These are phyloP conservation scores for Verticillium longisporum DNA, from an alignment of 2,329 filamentous ascomycete species.

Conservation along the genomic window DNA sequence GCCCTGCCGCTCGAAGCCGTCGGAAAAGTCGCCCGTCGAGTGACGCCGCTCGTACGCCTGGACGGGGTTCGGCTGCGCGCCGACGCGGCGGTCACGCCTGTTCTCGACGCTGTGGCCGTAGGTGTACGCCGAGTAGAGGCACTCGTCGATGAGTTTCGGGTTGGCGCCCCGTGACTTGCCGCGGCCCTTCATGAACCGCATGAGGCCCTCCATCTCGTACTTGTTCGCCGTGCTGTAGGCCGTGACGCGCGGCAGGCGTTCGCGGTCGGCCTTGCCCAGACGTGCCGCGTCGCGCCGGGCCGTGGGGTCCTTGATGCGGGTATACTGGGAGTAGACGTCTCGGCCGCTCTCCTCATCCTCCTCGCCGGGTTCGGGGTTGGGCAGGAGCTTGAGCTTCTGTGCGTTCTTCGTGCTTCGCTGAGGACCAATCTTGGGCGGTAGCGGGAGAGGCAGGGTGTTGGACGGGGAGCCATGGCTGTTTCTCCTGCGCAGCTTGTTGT, in stretches of 20 bases:
- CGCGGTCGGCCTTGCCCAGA: constrained; percentile 86
- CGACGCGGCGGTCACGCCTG: constrained; percentile 19
- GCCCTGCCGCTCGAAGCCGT: constrained; percentile 50
- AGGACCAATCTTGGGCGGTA: constrained; percentile 69
- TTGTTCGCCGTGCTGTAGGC: constrained; percentile 93
- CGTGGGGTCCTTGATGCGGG: constrained; percentile 92
- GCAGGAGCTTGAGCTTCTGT: constrained; percentile 95
- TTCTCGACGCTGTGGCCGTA: constrained; percentile 51
- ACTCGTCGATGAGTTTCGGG: constrained; percentile 94
- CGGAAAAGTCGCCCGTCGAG: constrained; percentile 65
- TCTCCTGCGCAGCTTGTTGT: constrained; percentile 78
- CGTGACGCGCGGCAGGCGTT: constrained; percentile 81
- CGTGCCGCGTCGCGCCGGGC: constrained; percentile 87
- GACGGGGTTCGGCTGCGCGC: constrained; percentile 25
- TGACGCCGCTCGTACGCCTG: constrained; percentile 60
- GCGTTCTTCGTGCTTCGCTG: constrained; percentile 93
- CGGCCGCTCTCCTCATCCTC: constrained; percentile 89
- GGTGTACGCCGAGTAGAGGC: constrained; percentile 90
- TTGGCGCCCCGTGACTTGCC: constrained; percentile 70
- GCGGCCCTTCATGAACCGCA: constrained; percentile 85
- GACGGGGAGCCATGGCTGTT: constrained; percentile 65
- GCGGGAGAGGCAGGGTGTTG: constrained; percentile 26
- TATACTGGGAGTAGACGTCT: constrained; percentile 97
- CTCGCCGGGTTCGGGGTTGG: constrained; percentile 77
- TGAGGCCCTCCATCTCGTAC: constrained; percentile 83